phyloP scores from a whole-genome alignment of 2,329 filamentous ascomycete genomes.

The Verticillium nubilum region DNA sequence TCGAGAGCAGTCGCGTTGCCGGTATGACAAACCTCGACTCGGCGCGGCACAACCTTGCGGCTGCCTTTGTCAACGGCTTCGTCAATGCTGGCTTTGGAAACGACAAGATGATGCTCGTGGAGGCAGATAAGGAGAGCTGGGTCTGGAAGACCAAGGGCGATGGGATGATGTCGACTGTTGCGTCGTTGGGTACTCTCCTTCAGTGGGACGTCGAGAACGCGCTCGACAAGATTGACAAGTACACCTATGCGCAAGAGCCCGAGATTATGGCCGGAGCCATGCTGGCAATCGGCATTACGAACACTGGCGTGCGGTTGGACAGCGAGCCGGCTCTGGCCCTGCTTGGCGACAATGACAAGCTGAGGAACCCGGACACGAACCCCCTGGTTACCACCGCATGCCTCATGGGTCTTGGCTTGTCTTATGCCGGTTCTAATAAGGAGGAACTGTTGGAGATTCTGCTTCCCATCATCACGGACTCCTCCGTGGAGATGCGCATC shows the following conservation, averaged over 20 bases:
- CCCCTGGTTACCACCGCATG: slow-evolving; percentile 73
- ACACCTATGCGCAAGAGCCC: slow-evolving; percentile 77
- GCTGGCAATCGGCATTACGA: slow-evolving; percentile 93
- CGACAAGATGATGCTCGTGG: slow-evolving; percentile 96
- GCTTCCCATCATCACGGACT: slow-evolving; percentile 81
- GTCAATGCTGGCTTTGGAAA: slow-evolving; percentile 93
- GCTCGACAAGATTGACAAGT: slow-evolving; percentile 90
- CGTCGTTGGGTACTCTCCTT: slow-evolving; percentile 84
- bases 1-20: slow-evolving; percentile 89
- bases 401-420: slow-evolving; percentile 93
- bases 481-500: slow-evolving; percentile 84
- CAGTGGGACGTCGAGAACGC: slow-evolving; percentile 93
- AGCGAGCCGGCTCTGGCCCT: slow-evolving; percentile 87
- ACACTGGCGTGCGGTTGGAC: slow-evolving; percentile 83
- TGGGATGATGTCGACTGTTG: slow-evolving; percentile 93
- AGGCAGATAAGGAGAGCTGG: slow-evolving; percentile 86
- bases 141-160: slow-evolving; percentile 99
- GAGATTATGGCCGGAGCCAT: slow-evolving; percentile 87
- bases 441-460: slow-evolving; percentile 81
- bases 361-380: slow-evolving; percentile 62
- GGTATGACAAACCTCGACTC: slow-evolving; percentile 94
- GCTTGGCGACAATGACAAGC: slow-evolving; percentile 71
- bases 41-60: slow-evolving; percentile 89
- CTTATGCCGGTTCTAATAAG: slow-evolving; percentile 92
- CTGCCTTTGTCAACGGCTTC: slow-evolving; percentile 94